Conservation (phyloP, 192 early-diverging fungal genomes). For the Coemansia sp. region DNA sequence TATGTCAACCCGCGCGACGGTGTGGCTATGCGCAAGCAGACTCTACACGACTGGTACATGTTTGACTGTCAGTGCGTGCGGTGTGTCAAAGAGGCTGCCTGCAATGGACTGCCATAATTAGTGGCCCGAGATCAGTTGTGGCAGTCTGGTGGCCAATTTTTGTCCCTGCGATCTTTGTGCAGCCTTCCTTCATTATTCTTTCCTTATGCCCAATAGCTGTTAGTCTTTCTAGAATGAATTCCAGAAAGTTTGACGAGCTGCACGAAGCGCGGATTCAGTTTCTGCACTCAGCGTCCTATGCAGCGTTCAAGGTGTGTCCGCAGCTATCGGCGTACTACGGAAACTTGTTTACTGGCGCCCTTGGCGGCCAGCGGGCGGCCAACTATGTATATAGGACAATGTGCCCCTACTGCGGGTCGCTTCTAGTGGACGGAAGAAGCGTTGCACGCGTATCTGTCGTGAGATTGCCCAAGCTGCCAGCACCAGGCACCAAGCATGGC, state of each 20-base stretch:
- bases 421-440: constrained; percentile 35
- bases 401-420: constrained; percentile 37
- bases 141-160: too few species aligned
- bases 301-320: constrained; percentile 43
- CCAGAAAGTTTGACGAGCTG: constrained; percentile 3
- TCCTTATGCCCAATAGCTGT: too few species aligned
- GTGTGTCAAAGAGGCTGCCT: constrained; percentile 45
- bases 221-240: constrained; percentile 2
- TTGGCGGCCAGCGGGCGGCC: constrained; percentile 13
- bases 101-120: too few species aligned
- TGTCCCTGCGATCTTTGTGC: too few species aligned
- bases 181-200: too few species aligned
- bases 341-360: constrained; percentile 21
- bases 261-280: constrained; percentile 18
- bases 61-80: constrained; percentile 61
- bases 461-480: background rate
- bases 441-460: constrained; percentile 30
- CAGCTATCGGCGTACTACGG: constrained; percentile 47
- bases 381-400: constrained; percentile 25
- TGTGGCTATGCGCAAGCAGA: constrained; percentile 52
- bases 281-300: constrained; percentile 34
- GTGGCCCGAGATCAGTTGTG: too few species aligned
- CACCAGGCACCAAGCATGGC: background rate
- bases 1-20: constrained; percentile 61
- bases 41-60: constrained; percentile 56